Evolutionary conservation across 2,329 filamentous ascomycete species (phyloP).

Genomic region (Stagonosporopsis tanaceti): DNA sequence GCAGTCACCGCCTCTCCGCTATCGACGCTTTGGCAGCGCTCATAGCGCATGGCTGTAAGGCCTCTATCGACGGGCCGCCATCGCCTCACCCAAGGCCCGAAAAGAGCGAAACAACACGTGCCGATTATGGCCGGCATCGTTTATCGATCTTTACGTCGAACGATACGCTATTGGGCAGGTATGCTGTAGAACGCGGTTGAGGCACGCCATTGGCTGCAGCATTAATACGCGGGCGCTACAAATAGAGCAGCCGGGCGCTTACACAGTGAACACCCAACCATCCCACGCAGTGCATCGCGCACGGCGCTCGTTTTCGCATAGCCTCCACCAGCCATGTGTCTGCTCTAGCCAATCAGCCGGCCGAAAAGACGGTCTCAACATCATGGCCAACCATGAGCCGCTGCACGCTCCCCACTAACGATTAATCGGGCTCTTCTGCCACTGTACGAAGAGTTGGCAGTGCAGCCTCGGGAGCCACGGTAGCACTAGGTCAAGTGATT

Average conservation of each 20-base stretch:
- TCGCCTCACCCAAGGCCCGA: conserved; percentile 8
- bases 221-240: conserved; percentile 33
- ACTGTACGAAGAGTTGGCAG: conserved; percentile 43
- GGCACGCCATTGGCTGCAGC: conserved; percentile 36
- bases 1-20: neutral
- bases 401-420: conserved; percentile 39
- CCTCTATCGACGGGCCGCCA: conserved; percentile 14
- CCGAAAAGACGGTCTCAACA: conserved; percentile 32
- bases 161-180: conserved; percentile 37
- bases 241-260: conserved; percentile 47
- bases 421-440: conserved; percentile 28
- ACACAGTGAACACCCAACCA: conserved; percentile 43
- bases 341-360: conserved; percentile 39
- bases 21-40: neutral
- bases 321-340: conserved; percentile 16
- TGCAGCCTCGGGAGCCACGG: conserved; percentile 41
- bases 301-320: conserved; percentile 29
- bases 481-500: conserved; percentile 35
- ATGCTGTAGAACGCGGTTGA: conserved; percentile 33
- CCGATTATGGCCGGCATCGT: conserved; percentile 1
- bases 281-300: conserved; percentile 32
- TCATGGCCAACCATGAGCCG: conserved; percentile 49
- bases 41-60: conserved; percentile 13
- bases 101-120: conserved; percentile 16
- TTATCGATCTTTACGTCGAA: conserved; percentile 11